Conservation (phyloP, 2,329 filamentous ascomycete genomes). For the Colletotrichum orbiculare region DNA sequence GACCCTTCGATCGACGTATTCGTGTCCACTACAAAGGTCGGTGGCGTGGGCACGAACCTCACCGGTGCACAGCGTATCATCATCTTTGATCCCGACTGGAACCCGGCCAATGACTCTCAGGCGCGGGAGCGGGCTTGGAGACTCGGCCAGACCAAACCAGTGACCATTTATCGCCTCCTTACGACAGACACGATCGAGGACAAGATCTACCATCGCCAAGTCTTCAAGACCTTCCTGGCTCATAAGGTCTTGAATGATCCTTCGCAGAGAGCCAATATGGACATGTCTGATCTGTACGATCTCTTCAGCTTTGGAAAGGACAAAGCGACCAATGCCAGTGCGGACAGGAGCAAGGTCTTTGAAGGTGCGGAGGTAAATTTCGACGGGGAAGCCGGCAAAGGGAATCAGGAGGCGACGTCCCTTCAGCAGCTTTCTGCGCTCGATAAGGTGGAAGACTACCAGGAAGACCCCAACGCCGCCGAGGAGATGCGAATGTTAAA, state of each 20-base stretch:
- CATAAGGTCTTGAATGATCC: slow-evolving; percentile 97
- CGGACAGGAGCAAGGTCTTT: slow-evolving; percentile 88
- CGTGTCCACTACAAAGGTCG: slow-evolving; percentile 93
- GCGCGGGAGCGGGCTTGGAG: slow-evolving; percentile 96
- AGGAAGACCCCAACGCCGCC: slow-evolving; percentile 61
- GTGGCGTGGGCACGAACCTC: slow-evolving; percentile 91
- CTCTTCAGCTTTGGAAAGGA: slow-evolving; percentile 83
- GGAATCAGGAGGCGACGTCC: slow-evolving; percentile 43
- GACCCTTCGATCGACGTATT: slow-evolving; percentile 85
- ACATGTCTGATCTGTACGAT: slow-evolving; percentile 89
- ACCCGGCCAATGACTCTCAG: slow-evolving; percentile 95
- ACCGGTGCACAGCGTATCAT: slow-evolving; percentile 96
- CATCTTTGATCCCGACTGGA: slow-evolving; percentile 99
- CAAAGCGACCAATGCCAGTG: slow-evolving; percentile 69
- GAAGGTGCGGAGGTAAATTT: slow-evolving; percentile 80
- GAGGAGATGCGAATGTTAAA: slow-evolving; percentile 85
- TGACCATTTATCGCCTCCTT: slow-evolving; percentile 98
- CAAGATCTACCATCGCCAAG: slow-evolving; percentile 98
- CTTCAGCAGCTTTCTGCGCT: slow-evolving; percentile 69
- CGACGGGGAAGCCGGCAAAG: slow-evolving; percentile 20
- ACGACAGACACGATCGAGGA: slow-evolving; percentile 98
- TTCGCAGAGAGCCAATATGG: slow-evolving; percentile 91
- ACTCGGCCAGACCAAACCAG: slow-evolving; percentile 91
- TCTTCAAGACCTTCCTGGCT: slow-evolving; percentile 97
- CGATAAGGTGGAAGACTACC: slow-evolving; percentile 72